Base-by-base conservation (phyloP, 2,329 filamentous ascomycete species). In the Pestalotiopsis fici region DNA sequence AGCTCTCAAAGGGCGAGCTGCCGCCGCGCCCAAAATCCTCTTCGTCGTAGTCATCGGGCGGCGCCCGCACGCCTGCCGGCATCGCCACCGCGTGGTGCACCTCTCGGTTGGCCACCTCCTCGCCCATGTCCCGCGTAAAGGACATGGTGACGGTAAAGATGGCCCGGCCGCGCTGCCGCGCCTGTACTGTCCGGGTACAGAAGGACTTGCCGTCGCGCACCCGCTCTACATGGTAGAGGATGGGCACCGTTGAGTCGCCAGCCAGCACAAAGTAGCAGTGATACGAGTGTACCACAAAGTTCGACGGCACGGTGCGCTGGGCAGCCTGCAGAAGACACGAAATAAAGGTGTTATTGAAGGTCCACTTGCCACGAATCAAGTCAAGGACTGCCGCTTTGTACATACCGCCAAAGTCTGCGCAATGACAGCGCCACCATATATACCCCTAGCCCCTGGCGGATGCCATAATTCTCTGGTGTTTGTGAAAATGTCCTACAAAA, bases 251-350 rank as follows among this genome's bases (percentile, higher is more conserved):
- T 13, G 89, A 86, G 76, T 95, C 93, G 31, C 96, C 96, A 4
- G 95, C 95, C 2, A 98, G 90, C 39, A 99, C 90, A 80, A 99
- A 99, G 84, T 98, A 99, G 87, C 96, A 98, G 86, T 99, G 96
- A 92, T 97, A 98, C 77, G 92, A 95, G 84, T 99, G 96, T 62
- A 96, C 90, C 68, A 90, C 88, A 80, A 97, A 98, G 77, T 93
- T 86, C 28, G 84, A 79, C 0, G 92, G 91, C 2, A 99, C 93
- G 9, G 96, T 99, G 76, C 90, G 89, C 79, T 97, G 94, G 27
- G 94, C 96, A 2, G 96, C 94, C 59, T 92, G 75, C 88, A 95
- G 27, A 35, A n/a, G n/a, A 37, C 43, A 4, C 37, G 61, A 35
- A 66, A 59, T 31, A n/a, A 27, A 23, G 64, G 21, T 15, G 54